Evolutionary conservation across 2,329 filamentous ascomycete species (phyloP), one percentile per base, ranked within the genome.

Genomic region (Fusarium verticillioides): DNA sequence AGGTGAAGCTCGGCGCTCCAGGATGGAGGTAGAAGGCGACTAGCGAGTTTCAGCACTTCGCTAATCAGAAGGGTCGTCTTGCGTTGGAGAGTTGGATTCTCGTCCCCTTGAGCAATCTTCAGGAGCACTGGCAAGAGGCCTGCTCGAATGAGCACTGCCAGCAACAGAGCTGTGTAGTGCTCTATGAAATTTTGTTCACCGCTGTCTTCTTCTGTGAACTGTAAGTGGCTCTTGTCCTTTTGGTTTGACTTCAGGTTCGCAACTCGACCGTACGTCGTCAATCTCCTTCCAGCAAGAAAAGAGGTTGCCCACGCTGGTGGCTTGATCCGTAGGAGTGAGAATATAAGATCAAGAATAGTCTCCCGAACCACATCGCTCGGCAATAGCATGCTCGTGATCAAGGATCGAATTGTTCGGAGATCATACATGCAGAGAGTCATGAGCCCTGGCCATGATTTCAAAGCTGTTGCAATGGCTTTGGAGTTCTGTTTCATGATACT

Each of bases 231-330:
- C 49, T 86, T 80, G 28, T 84, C 83, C 69, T 87, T 88, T 19
- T 79, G 80, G 12, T 83, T 82, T 34, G 91, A 87, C 74, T 94
- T 94, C 58, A 98, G 84, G 69, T 94, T 96, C 12, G 94, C 91
- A 42, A 98, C 95, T 77, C 97, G 90, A n/a, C 95, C 96, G 81
- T 99, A 99, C 0, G 96, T 99, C 2, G 97, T 99, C 52, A 99
- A 86, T 67, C 97, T 89, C 73, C 96, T 90, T 12, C 96, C 97
- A 40, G 97, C 96, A 52, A 99, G 88, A 80, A 97, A 99, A 1
- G 96, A 97, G 1, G 94, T 95, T 12, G 96, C 97, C 96, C 96
- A 99, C 8, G 13, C 95, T 92, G 47, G 96, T 91, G 66, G 95
- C 52, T 98, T 98, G 79, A 99, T 98, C 40, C 96, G 91, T 58